A percentile compares a stretch with the other conserved stretches of the same genome.
Conservation (phyloP, 1,284 basidiomycete species). For the Entoloma clypeatum region DNA sequence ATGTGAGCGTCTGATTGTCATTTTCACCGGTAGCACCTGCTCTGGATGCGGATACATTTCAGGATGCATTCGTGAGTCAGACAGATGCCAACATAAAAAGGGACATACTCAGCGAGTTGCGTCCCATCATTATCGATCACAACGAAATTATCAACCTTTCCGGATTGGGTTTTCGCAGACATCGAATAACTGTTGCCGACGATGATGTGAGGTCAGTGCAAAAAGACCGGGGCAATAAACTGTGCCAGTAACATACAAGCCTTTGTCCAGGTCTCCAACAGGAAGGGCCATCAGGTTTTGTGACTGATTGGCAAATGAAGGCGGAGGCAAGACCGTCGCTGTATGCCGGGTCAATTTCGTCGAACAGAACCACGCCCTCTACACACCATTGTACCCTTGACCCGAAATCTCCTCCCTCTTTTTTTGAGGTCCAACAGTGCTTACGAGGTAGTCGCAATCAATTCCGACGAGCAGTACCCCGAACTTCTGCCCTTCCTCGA, state of each 20-base stretch:
- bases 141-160: not conserved
- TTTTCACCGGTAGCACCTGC: not conserved
- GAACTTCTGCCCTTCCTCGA: not conserved
- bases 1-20: not conserved
- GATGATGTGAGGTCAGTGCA: not conserved
- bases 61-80: not conserved
- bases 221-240: not conserved
- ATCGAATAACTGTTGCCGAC: not conserved
- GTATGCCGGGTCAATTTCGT: not conserved
- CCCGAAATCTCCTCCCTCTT: not conserved
- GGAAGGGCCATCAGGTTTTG: not conserved
- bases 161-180: not conserved
- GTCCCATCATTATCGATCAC: constrained; percentile 2
- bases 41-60: not conserved
- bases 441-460: not conserved
- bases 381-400: not conserved
- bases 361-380: not conserved
- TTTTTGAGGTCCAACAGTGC: not conserved
- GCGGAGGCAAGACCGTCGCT: not conserved
- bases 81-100: not conserved
- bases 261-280: not conserved
- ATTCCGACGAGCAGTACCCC: not conserved
- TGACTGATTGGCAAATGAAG: constrained; percentile 1
- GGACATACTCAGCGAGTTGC: not conserved
- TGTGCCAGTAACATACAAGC: not conserved